A percentile compares a stretch with the other conserved stretches of the same genome.
Evolutionary conservation across 1,284 basidiomycete species (phyloP).

Genomic region (Microbotryum violaceum): DNA sequence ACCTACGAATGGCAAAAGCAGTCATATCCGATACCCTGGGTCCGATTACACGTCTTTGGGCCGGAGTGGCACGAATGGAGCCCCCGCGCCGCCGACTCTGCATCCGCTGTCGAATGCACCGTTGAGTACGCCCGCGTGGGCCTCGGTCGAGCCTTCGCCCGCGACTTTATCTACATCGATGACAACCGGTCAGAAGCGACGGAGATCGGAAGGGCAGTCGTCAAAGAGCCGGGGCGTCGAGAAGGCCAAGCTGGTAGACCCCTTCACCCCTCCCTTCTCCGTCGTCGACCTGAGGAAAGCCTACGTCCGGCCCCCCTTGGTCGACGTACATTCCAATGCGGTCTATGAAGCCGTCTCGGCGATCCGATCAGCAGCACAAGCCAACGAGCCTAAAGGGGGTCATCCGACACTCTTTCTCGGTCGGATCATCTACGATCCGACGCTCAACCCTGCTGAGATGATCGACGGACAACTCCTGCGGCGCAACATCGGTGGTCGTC

Average conservation of each 20-base stretch:
- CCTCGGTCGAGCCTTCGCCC: not conserved
- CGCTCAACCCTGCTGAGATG: slow-evolving; percentile 23
- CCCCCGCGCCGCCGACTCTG: not conserved
- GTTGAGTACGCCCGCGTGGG: too few relatives aligned
- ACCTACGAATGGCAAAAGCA: too few relatives aligned
- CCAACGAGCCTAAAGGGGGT: not conserved
- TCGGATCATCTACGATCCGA: slow-evolving; percentile 30
- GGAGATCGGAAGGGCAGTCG: not conserved
- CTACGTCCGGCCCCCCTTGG: slow-evolving; percentile 15
- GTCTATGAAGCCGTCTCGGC: slow-evolving; percentile 5
- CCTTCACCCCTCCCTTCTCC: slow-evolving; percentile 14
- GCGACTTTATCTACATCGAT: not conserved
- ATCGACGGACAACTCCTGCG: slow-evolving; percentile 28
- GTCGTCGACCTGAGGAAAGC: slow-evolving; percentile 12
- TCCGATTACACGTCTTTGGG: not conserved
- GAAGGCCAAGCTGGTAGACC: not conserved
- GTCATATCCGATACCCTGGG: not conserved
- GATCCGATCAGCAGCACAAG: not conserved
- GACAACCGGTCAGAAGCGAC: slow-evolving; percentile 2
- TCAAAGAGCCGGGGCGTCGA: not conserved
- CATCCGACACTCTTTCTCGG: slow-evolving; percentile 20
- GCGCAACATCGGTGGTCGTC: slow-evolving; percentile 24
- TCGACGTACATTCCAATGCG: slow-evolving; percentile 17
- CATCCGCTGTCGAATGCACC: not conserved
- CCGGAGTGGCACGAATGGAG: not conserved